phyloP scores from a whole-genome alignment of 805 yeast genomes.

The Candida endomychidarum region DNA sequence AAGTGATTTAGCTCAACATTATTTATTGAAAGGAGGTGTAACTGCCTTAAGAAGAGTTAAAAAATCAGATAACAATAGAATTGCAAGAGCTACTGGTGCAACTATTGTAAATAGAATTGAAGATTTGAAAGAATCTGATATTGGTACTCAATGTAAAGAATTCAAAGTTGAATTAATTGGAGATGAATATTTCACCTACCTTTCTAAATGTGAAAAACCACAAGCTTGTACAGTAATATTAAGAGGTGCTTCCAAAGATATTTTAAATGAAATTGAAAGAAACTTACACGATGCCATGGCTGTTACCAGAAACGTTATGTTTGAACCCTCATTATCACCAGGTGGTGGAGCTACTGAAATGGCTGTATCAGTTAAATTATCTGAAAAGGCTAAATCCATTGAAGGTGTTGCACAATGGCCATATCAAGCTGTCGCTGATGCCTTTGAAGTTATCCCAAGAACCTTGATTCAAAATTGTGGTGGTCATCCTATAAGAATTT shows the following conservation, averaged over 20 bases:
- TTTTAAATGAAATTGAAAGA: slow-evolving; percentile 92
- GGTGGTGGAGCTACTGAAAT: slow-evolving; percentile 99
- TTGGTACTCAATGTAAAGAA: slow-evolving; percentile 85
- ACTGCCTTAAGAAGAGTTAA: slow-evolving; percentile 91
- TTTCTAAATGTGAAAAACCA: slow-evolving; percentile 79
- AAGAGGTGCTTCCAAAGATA: slow-evolving; percentile 97
- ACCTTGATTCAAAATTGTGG: slow-evolving; percentile 97
- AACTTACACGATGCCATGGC: slow-evolving; percentile 98
- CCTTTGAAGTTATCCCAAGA: slow-evolving; percentile 97
- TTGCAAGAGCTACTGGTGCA: slow-evolving; percentile 97
- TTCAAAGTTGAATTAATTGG: slow-evolving; percentile 95
- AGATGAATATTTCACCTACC: slow-evolving; percentile 91
- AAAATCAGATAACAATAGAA: slow-evolving; percentile 93
- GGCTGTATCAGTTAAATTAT: slow-evolving; percentile 88
- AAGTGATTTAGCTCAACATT: slow-evolving; percentile 96
- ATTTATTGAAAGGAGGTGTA: slow-evolving; percentile 87
- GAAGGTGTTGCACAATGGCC: slow-evolving; percentile 99
- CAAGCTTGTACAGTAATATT: slow-evolving; percentile 90
- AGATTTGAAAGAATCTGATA: slow-evolving; percentile 86
- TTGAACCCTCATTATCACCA: slow-evolving; percentile 92
- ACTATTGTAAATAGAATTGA: slow-evolving; percentile 94
- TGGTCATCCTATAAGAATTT: slow-evolving; percentile 87
- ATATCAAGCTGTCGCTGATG: slow-evolving; percentile 97
- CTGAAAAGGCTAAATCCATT: slow-evolving; percentile 87
- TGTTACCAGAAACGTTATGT: slow-evolving; percentile 90